Percentiles rank a stretch among this genome's conserved stretches.
phyloP scores from a whole-genome alignment of 805 yeast genomes.

The Candida tammaniensis region DNA sequence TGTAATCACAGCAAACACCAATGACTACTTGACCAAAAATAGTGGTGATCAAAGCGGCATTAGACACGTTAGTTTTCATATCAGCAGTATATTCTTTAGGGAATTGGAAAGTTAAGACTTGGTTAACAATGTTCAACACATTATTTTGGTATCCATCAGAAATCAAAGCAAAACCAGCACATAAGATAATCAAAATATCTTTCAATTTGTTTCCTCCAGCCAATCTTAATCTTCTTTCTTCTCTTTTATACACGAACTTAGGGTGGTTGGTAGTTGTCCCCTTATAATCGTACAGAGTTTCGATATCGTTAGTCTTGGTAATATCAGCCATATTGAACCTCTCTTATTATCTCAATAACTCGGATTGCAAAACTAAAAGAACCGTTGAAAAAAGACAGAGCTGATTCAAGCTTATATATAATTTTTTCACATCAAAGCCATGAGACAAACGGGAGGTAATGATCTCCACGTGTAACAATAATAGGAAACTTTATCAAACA shows the following conservation, averaged over 20 bases:
- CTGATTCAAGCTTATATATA: slow-evolving; percentile 1
- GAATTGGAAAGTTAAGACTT: slow-evolving; percentile 48
- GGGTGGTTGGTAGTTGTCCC: too few relatives aligned
- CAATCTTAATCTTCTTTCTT: slow-evolving; percentile 27
- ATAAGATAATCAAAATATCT: slow-evolving; percentile 46
- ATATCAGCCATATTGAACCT: too few relatives aligned
- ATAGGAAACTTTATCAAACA: too few relatives aligned
- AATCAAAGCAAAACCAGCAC: slow-evolving; percentile 73
- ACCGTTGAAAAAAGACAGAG: too few relatives aligned
- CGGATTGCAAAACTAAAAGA: too few relatives aligned
- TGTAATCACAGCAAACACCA: slow-evolving; percentile 62
- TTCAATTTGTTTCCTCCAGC: slow-evolving; percentile 21
- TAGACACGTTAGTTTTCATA: slow-evolving; percentile 64
- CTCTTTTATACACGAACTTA: slow-evolving; percentile 27
- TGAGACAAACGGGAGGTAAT: too few relatives aligned
- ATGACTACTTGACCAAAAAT: slow-evolving; percentile 66
- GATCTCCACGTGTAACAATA: slow-evolving; percentile 4
- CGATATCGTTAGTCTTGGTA: too few relatives aligned
- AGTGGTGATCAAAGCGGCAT: slow-evolving; percentile 66
- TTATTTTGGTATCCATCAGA: slow-evolving; percentile 79
- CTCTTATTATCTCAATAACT: too few relatives aligned
- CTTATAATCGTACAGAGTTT: too few relatives aligned
- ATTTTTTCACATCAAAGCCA: background rate
- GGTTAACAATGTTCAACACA: slow-evolving; percentile 67
- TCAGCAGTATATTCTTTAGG: slow-evolving; percentile 43